phyloP scores from a whole-genome alignment of 495 filamentous ascomycete genomes.

The Penicillium dipodomyicola region DNA sequence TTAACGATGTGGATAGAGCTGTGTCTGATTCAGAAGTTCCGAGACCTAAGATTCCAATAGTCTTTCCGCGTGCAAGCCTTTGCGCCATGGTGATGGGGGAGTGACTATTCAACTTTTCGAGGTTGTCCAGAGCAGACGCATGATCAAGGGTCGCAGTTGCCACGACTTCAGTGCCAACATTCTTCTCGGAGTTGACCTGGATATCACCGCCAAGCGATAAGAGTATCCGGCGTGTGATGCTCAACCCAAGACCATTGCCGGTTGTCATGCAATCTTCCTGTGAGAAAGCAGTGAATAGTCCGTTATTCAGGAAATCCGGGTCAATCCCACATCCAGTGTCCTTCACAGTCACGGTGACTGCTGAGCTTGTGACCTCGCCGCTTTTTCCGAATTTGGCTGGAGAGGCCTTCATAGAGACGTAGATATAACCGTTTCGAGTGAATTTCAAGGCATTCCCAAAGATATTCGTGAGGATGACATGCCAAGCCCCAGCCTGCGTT shows the following conservation, averaged over 20 bases:
- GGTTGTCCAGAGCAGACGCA: not conserved
- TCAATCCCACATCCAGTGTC: conserved; percentile 66
- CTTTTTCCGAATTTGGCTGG: conserved; percentile 7
- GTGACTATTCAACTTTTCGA: not conserved
- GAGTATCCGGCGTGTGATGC: conserved; percentile 60
- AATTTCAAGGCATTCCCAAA: conserved; percentile 41
- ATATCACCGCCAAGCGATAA: conserved; percentile 49
- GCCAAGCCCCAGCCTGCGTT: conserved; percentile 17
- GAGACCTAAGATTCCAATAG: conserved; percentile 12
- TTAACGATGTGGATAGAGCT: conserved; percentile 11
- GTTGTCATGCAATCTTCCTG: conserved; percentile 61
- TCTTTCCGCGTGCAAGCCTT: conserved; percentile 7
- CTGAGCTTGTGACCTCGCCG: conserved; percentile 6
- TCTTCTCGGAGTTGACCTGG: conserved; percentile 17
- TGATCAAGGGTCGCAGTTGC: conserved; percentile 37
- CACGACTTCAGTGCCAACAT: conserved; percentile 52
- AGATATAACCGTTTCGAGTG: conserved; percentile 28
- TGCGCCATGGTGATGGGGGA: not conserved
- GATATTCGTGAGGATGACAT: conserved; percentile 35
- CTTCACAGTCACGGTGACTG: conserved; percentile 43
- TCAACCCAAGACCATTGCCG: conserved; percentile 65
- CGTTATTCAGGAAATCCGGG: conserved; percentile 58
- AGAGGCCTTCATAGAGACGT: conserved; percentile 14
- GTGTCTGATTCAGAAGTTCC: conserved; percentile 11
- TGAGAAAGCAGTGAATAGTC: conserved; percentile 63